A percentile compares a stretch with the other conserved stretches of the same genome.
Evolutionary conservation across 495 filamentous ascomycete species (phyloP).

Genomic region (Astrocystis sublimbata): DNA sequence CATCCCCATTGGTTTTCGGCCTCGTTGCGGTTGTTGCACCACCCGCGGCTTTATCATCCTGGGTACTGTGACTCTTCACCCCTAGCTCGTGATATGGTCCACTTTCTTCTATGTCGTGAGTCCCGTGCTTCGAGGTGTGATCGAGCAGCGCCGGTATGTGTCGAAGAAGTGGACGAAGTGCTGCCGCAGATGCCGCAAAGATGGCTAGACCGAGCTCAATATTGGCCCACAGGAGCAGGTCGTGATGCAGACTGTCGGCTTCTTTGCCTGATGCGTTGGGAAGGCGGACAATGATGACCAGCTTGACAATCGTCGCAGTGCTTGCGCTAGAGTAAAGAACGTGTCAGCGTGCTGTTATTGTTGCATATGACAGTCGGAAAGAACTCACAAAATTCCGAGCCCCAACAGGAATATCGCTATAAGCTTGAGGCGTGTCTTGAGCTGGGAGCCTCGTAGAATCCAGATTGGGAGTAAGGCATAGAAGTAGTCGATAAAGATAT

Average conservation of each 20-base stretch:
- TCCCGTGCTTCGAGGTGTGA: constrained; percentile 13
- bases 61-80: constrained; percentile 3
- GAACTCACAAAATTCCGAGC: constrained; percentile 29
- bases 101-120: constrained; percentile 14
- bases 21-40: background rate
- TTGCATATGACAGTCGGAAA: background rate
- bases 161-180: constrained; percentile 27
- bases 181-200: constrained; percentile 29
- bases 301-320: constrained; percentile 32
- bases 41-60: background rate
- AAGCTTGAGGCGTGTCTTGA: constrained; percentile 25
- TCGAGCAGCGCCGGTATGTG: constrained; percentile 22
- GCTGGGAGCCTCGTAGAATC: constrained; percentile 26
- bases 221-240: constrained; percentile 34
- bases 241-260: constrained; percentile 25
- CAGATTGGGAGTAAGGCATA: constrained; percentile 29
- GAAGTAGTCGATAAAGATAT: constrained; percentile 37
- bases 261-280: constrained; percentile 21
- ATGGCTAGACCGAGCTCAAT: constrained; percentile 33
- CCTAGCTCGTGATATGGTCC: constrained; percentile 25
- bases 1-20: background rate
- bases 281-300: constrained; percentile 30
- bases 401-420: constrained; percentile 28
- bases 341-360: constrained; percentile 2
- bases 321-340: constrained; percentile 25